phyloP scores from a whole-genome alignment of 768 basidiomycete genomes.

The Pleurotus tuber-regium region DNA sequence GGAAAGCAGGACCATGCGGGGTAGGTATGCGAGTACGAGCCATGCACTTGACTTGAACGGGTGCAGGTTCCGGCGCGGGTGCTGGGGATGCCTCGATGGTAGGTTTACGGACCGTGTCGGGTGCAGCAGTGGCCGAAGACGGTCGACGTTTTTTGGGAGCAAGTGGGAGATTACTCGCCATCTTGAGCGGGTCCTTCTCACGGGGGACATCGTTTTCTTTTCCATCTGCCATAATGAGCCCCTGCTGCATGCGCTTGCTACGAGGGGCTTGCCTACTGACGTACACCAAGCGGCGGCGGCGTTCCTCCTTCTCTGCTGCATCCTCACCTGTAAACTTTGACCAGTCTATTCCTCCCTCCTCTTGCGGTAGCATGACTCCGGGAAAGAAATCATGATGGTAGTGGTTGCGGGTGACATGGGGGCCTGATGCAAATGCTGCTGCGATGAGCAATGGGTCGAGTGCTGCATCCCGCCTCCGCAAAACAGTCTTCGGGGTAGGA shows the following conservation, averaged over 20 bases:
- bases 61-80: conserved; percentile 22
- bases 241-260: conserved; percentile 45
- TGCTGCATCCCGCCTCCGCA: conserved; percentile 65
- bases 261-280: conserved; percentile 77
- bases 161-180: conserved; percentile 37
- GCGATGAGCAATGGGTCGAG: conserved; percentile 81
- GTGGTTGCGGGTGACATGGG: conserved; percentile 82
- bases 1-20: conserved; percentile 87
- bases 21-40: conserved; percentile 97
- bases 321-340: conserved; percentile 51
- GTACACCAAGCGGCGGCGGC: conserved; percentile 54
- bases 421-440: conserved; percentile 70
- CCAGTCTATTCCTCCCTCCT: conserved; percentile 58
- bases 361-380: conserved; percentile 46
- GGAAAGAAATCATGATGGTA: conserved; percentile 81
- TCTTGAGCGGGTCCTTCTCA: conserved; percentile 35
- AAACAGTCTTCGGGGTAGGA: conserved; percentile 34
- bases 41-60: conserved; percentile 85
- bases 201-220: conserved; percentile 52
- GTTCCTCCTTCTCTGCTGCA: conserved; percentile 24
- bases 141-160: conserved; percentile 39
- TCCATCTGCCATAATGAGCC: conserved; percentile 28
- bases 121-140: conserved; percentile 24
- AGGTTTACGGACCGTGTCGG: conserved; percentile 18
- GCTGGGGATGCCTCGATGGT: conserved; percentile 20